These are phyloP conservation scores for Leccinum obscurum DNA, from an alignment of 768 basidiomycete genomes.

Conservation along the genomic window DNA sequence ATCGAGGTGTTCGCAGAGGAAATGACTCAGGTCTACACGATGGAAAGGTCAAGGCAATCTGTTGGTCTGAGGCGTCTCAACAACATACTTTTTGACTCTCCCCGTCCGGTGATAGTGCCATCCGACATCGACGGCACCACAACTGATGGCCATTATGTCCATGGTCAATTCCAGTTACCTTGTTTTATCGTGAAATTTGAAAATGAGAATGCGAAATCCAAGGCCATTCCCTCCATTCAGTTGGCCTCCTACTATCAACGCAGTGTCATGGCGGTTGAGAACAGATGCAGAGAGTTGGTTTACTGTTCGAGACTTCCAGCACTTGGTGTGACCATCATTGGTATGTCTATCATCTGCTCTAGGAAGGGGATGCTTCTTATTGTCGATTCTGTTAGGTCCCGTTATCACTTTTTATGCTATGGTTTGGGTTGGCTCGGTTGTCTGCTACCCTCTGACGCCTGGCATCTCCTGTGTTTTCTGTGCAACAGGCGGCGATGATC, in stretches of 20 bases:
- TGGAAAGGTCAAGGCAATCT: background rate
- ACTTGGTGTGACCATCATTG: background rate
- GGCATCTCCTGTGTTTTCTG: background rate
- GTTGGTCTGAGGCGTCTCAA: background rate
- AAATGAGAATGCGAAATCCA: background rate
- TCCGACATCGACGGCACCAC: background rate
- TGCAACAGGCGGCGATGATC: background rate
- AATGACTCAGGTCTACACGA: background rate
- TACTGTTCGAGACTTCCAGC: background rate
- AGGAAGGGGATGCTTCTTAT: no score
- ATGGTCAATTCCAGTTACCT: background rate
- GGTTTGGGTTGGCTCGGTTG: no score
- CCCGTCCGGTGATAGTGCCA: background rate
- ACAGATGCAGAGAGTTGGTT: background rate
- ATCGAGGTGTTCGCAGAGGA: background rate
- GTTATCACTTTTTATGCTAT: background rate
- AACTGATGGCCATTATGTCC: background rate
- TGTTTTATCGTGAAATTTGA: background rate
- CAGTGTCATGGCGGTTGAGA: background rate
- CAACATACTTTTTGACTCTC: background rate
- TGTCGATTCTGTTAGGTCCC: background rate
- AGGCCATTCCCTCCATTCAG: background rate
- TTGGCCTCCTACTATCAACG: background rate
- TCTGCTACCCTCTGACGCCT: background rate
- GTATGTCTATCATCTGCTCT: background rate